These are phyloP conservation scores for Pleurotus sapidus DNA, from an alignment of 768 basidiomycete genomes.

Conservation along the genomic window DNA sequence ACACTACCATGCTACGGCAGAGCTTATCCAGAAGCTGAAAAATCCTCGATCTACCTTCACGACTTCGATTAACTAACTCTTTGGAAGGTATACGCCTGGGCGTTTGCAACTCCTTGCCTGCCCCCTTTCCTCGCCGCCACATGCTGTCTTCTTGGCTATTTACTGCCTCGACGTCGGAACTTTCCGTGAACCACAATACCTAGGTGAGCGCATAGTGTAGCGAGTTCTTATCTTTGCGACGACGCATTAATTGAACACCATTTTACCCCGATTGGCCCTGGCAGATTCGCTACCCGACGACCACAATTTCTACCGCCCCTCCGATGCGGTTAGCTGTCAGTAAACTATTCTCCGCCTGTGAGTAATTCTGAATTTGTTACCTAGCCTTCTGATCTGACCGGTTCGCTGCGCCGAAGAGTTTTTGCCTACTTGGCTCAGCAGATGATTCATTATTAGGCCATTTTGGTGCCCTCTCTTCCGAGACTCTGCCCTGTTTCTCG, in stretches of 20 bases:
- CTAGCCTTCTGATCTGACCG: background rate
- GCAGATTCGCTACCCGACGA: no score
- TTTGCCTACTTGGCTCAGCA: no score
- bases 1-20: no score
- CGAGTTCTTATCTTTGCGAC: background rate
- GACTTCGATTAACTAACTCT: background rate
- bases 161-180: background rate
- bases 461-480: background rate
- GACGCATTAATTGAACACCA: no score
- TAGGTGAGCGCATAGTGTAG: background rate
- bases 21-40: no score
- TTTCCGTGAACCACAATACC: constrained; percentile 1
- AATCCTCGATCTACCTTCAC: no score
- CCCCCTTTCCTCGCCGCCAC: background rate
- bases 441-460: background rate
- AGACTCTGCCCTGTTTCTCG: background rate
- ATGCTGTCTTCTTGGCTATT: background rate
- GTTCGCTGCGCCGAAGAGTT: background rate
- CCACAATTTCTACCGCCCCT: background rate
- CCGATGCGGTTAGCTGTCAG: background rate
- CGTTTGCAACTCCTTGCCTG: background rate
- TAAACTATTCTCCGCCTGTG: background rate
- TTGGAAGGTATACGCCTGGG: background rate
- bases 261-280: no score
- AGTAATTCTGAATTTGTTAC: background rate